phyloP scores from a whole-genome alignment of 257 asterid species.

The Anisodus acutangulus region DNA sequence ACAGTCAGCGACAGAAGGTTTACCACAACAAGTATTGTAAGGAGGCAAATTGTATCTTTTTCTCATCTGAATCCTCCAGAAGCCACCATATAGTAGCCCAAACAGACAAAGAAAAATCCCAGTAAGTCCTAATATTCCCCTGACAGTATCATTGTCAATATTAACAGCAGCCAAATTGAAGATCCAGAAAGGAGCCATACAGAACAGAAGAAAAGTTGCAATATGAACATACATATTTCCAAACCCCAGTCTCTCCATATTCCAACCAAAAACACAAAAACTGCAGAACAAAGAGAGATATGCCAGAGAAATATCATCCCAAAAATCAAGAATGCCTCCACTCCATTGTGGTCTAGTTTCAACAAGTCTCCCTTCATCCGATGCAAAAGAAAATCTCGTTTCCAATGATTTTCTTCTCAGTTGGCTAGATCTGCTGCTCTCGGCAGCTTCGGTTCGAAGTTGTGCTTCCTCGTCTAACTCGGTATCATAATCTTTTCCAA shows the following conservation, averaged over 20 bases:
- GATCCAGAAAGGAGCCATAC: slow-evolving; percentile 91
- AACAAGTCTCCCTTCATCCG: slow-evolving; percentile 45
- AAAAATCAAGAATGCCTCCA: slow-evolving; percentile 81
- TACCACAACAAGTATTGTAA: slow-evolving; percentile 59
- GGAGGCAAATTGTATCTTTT: slow-evolving; percentile 78
- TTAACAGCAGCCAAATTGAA: slow-evolving; percentile 84
- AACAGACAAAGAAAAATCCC: slow-evolving; percentile 81
- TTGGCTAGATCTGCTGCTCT: slow-evolving; percentile 45
- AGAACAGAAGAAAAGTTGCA: slow-evolving; percentile 80
- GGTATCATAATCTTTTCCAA: slow-evolving; percentile 70
- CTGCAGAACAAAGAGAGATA: slow-evolving; percentile 82
- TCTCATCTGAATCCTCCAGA: slow-evolving; percentile 96
- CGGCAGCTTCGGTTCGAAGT: slow-evolving; percentile 42
- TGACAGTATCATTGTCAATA: slow-evolving; percentile 65
- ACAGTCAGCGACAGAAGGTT: slow-evolving; percentile 67
- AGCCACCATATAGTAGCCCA: slow-evolving; percentile 88
- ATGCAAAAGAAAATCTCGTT: slow-evolving; percentile 65
- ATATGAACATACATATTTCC: slow-evolving; percentile 96
- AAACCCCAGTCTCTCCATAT: slow-evolving; percentile 91
- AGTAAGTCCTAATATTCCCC: slow-evolving; percentile 67
- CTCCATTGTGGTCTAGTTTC: slow-evolving; percentile 77
- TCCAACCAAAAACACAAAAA: slow-evolving; percentile 96
- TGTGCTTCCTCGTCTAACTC: slow-evolving; percentile 68
- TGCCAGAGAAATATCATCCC: slow-evolving; percentile 89
- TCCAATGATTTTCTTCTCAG: slow-evolving; percentile 57